phyloP scores from a whole-genome alignment of 805 yeast species.

The Wickerhamiella nectarea region DNA sequence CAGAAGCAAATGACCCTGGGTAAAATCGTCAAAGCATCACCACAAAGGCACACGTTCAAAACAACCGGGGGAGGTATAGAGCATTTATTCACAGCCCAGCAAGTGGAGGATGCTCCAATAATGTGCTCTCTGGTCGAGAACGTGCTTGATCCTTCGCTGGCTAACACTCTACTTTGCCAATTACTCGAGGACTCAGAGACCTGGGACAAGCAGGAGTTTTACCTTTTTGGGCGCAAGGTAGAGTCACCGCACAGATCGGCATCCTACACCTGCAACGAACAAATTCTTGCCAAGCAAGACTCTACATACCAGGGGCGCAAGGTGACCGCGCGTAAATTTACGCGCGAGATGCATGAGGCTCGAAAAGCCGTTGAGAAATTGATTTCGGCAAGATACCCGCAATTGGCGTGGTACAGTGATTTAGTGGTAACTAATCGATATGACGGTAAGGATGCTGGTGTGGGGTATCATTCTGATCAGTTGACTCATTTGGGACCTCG shows the following conservation, averaged over 20 bases:
- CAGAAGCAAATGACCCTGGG: constrained; percentile 16
- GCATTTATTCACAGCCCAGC: constrained; percentile 38
- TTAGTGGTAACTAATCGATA: constrained; percentile 46
- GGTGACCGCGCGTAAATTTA: constrained; percentile 26
- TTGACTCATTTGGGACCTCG: constrained; percentile 61
- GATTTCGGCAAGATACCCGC: constrained; percentile 28
- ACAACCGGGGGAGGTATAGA: not conserved
- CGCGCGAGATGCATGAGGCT: constrained; percentile 31
- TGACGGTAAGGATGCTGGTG: constrained; percentile 34
- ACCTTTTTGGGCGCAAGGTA: constrained; percentile 50
- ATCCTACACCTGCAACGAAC: constrained; percentile 25
- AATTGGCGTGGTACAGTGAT: constrained; percentile 36
- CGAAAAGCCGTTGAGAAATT: constrained; percentile 29
- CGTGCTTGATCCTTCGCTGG: constrained; percentile 39
- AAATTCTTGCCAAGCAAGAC: constrained; percentile 11
- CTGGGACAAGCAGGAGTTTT: constrained; percentile 37
- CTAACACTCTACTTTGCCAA: constrained; percentile 33
- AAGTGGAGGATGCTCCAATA: constrained; percentile 30
- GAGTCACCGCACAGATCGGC: constrained; percentile 42
- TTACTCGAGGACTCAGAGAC: constrained; percentile 31
- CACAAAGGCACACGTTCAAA: not conserved
- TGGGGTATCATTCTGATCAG: constrained; percentile 70
- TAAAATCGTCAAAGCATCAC: constrained; percentile 6
- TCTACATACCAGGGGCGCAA: constrained; percentile 31
- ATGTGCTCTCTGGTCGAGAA: constrained; percentile 40